phyloP scores from a whole-genome alignment of 345 rosid species.

The Eucalyptus dawsonii region DNA sequence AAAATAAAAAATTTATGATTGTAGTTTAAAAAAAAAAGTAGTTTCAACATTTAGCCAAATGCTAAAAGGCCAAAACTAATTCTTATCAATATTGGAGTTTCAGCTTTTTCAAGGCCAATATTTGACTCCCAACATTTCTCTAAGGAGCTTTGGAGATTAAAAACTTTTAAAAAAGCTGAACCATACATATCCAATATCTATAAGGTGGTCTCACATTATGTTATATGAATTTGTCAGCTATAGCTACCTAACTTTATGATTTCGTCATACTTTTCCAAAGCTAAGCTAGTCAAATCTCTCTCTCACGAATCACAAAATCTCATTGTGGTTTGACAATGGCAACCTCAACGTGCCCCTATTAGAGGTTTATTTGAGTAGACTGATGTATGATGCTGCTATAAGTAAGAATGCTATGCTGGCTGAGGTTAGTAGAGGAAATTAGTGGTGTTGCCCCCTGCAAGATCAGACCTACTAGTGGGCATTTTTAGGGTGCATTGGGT shows the following conservation, averaged over 20 bases:
- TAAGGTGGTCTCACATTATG: neutral
- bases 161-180: fast-evolving
- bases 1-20: too few species aligned
- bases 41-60: too few species aligned
- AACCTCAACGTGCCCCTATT: neutral
- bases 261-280: neutral
- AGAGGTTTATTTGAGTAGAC: neutral
- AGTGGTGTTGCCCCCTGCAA: neutral
- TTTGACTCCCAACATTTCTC: too few species aligned
- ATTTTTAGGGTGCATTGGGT: too few species aligned
- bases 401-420: neutral
- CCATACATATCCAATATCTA: fast-evolving
- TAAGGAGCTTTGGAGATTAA: fast-evolving
- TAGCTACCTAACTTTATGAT: neutral
- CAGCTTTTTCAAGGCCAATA: fast-evolving
- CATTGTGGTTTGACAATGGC: neutral
- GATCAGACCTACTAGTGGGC: too few species aligned
- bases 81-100: fast-evolving
- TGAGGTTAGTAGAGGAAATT: neutral
- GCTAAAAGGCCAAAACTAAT: fast-evolving
- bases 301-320: neutral
- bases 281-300: neutral
- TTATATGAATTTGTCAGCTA: too few species aligned
- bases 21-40: too few species aligned
- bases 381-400: neutral